Percentiles rank a stretch among this genome's conserved stretches.
Conservation (phyloP, 805 yeast genomes). For the Barnettozyma pratensis region DNA sequence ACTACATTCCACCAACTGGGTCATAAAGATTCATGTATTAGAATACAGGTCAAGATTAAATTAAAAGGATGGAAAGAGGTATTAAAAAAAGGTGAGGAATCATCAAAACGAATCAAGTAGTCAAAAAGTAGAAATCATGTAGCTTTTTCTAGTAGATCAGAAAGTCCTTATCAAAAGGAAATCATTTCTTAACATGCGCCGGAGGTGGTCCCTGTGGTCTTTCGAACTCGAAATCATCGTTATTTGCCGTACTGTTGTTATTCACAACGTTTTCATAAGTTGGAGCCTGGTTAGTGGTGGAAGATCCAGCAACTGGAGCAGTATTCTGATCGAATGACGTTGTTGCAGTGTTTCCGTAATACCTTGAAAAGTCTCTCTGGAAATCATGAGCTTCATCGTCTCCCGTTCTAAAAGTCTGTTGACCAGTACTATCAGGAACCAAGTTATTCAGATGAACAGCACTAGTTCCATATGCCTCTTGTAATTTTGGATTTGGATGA, state of each 20-base stretch:
- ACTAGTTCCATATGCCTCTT: conserved; percentile 14
- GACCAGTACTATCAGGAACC: conserved; percentile 22
- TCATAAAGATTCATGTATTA: too few relatives aligned
- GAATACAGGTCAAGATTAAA: too few relatives aligned
- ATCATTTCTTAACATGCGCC: conserved; percentile 4
- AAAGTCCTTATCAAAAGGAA: too few relatives aligned
- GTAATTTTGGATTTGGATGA: conserved; percentile 32
- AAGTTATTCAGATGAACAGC: conserved; percentile 15
- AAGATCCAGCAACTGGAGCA: not conserved
- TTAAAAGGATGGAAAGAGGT: not conserved
- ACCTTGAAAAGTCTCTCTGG: conserved; percentile 22
- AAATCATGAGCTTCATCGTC: conserved; percentile 16
- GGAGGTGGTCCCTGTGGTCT: conserved; percentile 10
- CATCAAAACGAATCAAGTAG: too few relatives aligned
- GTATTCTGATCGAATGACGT: not conserved
- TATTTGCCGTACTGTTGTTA: not conserved
- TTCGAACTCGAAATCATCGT: not conserved
- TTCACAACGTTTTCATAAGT: not conserved
- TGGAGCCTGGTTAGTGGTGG: conserved; percentile 14
- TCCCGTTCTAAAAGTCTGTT: conserved; percentile 10
- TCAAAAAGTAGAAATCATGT: too few relatives aligned
- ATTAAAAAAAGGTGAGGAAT: not conserved
- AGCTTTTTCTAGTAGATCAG: too few relatives aligned
- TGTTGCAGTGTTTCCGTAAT: conserved; percentile 12
- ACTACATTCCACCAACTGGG: too few relatives aligned